Evolutionary conservation across 768 basidiomycete species (phyloP), one percentile per base, ranked within the genome.

Genomic region (Suillus bovinus): DNA sequence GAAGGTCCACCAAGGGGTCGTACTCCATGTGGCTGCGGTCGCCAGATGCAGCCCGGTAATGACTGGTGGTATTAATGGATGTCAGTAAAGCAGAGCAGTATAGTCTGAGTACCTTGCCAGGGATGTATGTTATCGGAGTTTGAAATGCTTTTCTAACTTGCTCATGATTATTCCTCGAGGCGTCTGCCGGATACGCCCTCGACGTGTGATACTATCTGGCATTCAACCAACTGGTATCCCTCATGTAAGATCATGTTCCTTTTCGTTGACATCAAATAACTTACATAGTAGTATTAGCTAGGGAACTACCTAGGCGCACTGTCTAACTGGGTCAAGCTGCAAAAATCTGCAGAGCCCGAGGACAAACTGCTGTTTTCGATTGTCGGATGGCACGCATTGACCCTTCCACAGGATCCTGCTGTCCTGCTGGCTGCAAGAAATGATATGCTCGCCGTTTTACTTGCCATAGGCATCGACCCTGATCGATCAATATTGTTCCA

Each of bases 241-340:
- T 53, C 94, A 96, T 77, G 94, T 95, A 74, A 67, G 84, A n/a
- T 72, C 2, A 5, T 27, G 17, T 33, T 38, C 27, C 36, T 64
- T 13, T 33, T 34, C n/a, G n/a, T 11, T 46, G 36, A 52, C n/a
- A 14, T 13, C 20, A 29, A 59, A 49, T 59, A 31, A 61, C 66
- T 67, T 36, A 66, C 39, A 4, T 5, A 34, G 6, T 3, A 17
- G 6, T 61, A n/a, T n/a, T n/a, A 98, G 95, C 80, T 97, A 70
- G 96, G 96, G 49, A 98, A 99, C 74, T 93, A 94, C 69, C 81
- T 98, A 4, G 96, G 96, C 5, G 95, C 96, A 0, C 79, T 97
- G 33, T 84, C 84, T 22, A 94, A 95, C 71, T 96, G 95, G 95
- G 90, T 94, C 53, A 81, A 81, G 59, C 78, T 97, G 31, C 93